These are phyloP conservation scores for Hordeum marinum DNA, from an alignment of 176 grass and related monocot species.

Conservation along the genomic window DNA sequence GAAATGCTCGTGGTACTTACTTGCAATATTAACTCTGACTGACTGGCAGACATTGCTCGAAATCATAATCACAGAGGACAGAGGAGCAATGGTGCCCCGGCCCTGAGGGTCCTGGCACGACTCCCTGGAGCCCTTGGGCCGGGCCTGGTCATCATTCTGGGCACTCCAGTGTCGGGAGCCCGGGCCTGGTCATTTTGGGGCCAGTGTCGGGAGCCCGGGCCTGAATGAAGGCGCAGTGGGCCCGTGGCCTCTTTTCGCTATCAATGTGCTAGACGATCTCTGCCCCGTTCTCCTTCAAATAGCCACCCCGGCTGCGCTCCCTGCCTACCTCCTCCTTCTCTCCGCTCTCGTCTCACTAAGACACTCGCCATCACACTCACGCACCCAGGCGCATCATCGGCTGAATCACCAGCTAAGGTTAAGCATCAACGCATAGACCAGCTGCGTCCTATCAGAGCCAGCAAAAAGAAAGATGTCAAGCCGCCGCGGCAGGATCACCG, in stretches of 20 bases:
- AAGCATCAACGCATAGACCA: not conserved
- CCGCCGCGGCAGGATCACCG: constrained; percentile 66
- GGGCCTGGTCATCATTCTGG: not conserved
- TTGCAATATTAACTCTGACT: too few relatives aligned
- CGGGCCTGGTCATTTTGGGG: not conserved
- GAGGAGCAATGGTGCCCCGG: not conserved
- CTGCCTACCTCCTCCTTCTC: not conserved
- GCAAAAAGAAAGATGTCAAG: constrained; percentile 44
- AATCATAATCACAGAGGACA: too few relatives aligned
- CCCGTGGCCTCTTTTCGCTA: not conserved
- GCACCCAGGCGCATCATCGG: not conserved
- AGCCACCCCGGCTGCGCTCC: not conserved
- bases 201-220: not conserved
- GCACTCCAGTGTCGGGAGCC: not conserved
- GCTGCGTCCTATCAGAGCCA: not conserved
- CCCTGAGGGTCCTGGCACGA: not conserved
- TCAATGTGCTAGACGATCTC: constrained; percentile 20
- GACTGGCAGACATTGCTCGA: too few relatives aligned
- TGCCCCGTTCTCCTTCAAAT: constrained; percentile 20
- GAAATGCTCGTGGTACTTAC: too few relatives aligned
- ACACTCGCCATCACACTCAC: not conserved
- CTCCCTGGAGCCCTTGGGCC: constrained; percentile 13
- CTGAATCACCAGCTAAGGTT: not conserved
- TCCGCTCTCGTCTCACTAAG: not conserved
- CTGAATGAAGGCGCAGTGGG: not conserved